Evolutionary conservation across 352 stramenopile species (phyloP).

Genomic region (Globisporangium nunn): DNA sequence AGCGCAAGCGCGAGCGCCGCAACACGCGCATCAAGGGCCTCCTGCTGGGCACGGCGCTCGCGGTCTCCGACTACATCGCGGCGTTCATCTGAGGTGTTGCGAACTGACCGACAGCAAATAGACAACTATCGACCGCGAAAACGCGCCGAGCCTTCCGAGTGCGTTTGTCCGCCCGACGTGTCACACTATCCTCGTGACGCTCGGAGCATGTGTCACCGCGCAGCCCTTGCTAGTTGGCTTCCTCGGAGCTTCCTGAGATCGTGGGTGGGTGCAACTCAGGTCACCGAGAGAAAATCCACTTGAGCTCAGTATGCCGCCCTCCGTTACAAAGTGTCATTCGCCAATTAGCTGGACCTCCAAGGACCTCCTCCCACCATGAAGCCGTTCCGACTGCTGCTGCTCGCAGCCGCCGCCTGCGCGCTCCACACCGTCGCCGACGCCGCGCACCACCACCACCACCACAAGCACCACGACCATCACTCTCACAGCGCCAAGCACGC

Average conservation of each 20-base stretch:
- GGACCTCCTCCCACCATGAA: not conserved
- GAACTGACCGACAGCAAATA: not conserved
- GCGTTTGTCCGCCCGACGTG: no score
- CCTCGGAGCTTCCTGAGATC: no score
- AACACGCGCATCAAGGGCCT: conserved; percentile 51
- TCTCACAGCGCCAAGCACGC: not conserved
- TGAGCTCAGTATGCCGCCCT: not conserved
- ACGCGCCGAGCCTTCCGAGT: no score
- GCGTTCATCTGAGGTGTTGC: conserved; percentile 19
- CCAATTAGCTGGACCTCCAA: not conserved
- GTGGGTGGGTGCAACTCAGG: not conserved
- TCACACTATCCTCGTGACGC: no score
- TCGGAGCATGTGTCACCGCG: no score
- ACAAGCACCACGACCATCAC: conserved; percentile 3
- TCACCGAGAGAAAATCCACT: not conserved
- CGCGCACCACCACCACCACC: conserved; percentile 1
- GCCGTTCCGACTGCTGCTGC: not conserved
- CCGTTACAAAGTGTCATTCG: not conserved
- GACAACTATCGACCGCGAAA: not conserved
- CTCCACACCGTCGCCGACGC: not conserved
- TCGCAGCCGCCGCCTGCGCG: not conserved
- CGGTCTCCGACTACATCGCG: conserved; percentile 48
- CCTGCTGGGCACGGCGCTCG: conserved; percentile 35
- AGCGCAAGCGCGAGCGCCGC: conserved; percentile 48
- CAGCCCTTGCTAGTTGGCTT: no score